Evolutionary conservation across 768 basidiomycete species (phyloP), one percentile per base, ranked within the genome.

Genomic region (Calocybe indica): DNA sequence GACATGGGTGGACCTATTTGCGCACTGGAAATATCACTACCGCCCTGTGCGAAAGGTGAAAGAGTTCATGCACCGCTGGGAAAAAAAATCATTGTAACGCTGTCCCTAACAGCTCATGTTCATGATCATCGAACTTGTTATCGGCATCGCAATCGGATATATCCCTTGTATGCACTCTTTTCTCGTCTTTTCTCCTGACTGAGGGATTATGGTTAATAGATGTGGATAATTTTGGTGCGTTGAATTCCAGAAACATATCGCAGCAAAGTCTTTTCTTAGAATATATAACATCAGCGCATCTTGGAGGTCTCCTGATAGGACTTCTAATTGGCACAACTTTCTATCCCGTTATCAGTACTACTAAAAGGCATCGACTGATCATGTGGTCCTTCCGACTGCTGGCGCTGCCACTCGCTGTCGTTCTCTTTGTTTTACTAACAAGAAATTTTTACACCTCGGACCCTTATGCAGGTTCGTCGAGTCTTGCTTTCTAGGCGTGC

Each of bases 1-100:
- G 22, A 82, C 83, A 22, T 90, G 90, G 85, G 83, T 95, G 6
- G 95, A 95, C 60, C 70, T 98, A 10, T 73, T 92, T 36, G 83
- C 92, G 3, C 95, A 98, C 58, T 98, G 95, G 95, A 77, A 79
- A 56, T 86, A 92, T 58, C 83, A 92, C 45, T 83, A 88, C 59
- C 75, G 82, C 49, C 96, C 95, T 7, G 80, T 78, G 12, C 76
- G 82, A 49, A 92, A 80, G 77, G 92, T 87, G 53, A 48, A 68
- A 10, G 5, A 5, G 22, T 12, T 43, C 6, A n/a, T 7, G 14
- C 10, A 43, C 14, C 1, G 8, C 31, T 33, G 22, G 30, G 14
- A 9, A 28, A 12, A 14, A 4, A 43, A 32, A 31, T 30, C 12
- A 3, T 14, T 44, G 29, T 36, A 28, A 33, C 28, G 43, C 29